Conservation (phyloP, 2,329 filamentous ascomycete species). For the Cytospora paraplurivora region DNA sequence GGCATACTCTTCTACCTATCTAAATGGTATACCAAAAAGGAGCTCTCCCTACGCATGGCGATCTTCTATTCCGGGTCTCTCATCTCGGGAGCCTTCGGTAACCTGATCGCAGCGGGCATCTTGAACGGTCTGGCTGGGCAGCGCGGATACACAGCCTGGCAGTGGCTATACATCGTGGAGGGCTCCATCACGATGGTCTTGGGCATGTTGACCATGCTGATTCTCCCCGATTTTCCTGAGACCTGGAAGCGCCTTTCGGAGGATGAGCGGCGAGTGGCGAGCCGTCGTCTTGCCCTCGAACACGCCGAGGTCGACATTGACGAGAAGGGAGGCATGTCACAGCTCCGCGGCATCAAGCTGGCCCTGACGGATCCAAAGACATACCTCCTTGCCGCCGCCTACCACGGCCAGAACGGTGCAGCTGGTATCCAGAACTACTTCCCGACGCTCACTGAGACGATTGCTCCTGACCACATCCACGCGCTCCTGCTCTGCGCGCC, state of each 20-base stretch:
- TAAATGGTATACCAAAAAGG: constrained; percentile 27
- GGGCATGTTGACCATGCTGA: constrained; percentile 18
- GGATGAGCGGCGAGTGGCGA: constrained; percentile 26
- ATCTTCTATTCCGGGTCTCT: constrained; percentile 27
- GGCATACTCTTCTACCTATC: constrained; percentile 32
- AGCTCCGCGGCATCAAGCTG: constrained; percentile 27
- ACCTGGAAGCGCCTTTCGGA: constrained; percentile 24
- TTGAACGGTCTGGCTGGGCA: constrained; percentile 21
- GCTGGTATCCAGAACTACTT: constrained; percentile 31
- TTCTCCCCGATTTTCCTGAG: constrained; percentile 28
- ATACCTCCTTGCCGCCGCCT: constrained; percentile 25
- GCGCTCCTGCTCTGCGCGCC: constrained; percentile 38
- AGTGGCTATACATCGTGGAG: constrained; percentile 28
- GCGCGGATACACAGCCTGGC: constrained; percentile 23
- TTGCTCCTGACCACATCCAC: constrained; percentile 32
- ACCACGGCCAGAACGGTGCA: constrained; percentile 24
- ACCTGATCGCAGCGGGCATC: constrained; percentile 26
- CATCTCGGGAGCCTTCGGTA: constrained; percentile 27
- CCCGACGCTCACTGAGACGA: constrained; percentile 36
- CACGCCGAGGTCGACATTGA: constrained; percentile 26
- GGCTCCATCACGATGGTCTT: constrained; percentile 26
- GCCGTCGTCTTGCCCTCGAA: constrained; percentile 24
- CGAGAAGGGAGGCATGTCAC: constrained; percentile 22
- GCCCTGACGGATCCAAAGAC: constrained; percentile 28
- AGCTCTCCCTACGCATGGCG: constrained; percentile 26